Conservation (phyloP, 2,329 filamentous ascomycete species). For the Beauveria medogensis region DNA sequence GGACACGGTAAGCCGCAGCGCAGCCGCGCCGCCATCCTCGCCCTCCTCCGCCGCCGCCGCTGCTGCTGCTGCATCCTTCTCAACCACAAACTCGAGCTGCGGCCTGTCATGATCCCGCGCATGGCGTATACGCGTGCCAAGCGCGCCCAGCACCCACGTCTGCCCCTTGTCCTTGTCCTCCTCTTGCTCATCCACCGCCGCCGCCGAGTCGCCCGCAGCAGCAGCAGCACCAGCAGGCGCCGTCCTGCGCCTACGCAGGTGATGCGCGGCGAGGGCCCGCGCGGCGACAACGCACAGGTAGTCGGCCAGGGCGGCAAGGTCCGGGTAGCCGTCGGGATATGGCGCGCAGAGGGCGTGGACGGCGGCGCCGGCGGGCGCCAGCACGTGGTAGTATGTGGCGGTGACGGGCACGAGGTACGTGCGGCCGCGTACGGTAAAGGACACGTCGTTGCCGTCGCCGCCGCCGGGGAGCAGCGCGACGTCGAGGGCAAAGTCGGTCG, state of each 20-base stretch:
- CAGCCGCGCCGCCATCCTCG: neutral
- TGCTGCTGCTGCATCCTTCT: too few species aligned
- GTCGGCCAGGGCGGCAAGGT: conserved; percentile 33
- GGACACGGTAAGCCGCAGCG: neutral
- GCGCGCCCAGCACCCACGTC: conserved; percentile 23
- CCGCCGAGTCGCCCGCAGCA: too few species aligned
- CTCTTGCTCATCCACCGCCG: neutral
- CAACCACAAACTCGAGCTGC: neutral
- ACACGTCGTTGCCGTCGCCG: conserved; percentile 17
- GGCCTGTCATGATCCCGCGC: conserved; percentile 17
- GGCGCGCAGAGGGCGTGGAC: conserved; percentile 35
- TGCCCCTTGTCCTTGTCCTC: neutral
- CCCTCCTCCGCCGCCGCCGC: neutral
- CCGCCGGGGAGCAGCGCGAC: conserved; percentile 35
- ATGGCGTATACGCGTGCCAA: conserved; percentile 26
- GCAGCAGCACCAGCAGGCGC: neutral
- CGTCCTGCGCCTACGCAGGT: conserved; percentile 20
- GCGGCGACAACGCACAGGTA: conserved; percentile 38
- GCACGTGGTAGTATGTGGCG: conserved; percentile 36
- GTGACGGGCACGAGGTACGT: conserved; percentile 36
- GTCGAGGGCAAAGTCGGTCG: conserved; percentile 33
- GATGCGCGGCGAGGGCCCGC: conserved; percentile 31
- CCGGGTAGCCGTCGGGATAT: conserved; percentile 35
- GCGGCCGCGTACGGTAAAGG: conserved; percentile 35
- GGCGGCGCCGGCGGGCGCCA: conserved; percentile 28